Evolutionary conservation across 164 flowering plant genomes (phyloP), one percentile per base, ranked within the genome.

Genomic region (Tinospora cordifolia): DNA sequence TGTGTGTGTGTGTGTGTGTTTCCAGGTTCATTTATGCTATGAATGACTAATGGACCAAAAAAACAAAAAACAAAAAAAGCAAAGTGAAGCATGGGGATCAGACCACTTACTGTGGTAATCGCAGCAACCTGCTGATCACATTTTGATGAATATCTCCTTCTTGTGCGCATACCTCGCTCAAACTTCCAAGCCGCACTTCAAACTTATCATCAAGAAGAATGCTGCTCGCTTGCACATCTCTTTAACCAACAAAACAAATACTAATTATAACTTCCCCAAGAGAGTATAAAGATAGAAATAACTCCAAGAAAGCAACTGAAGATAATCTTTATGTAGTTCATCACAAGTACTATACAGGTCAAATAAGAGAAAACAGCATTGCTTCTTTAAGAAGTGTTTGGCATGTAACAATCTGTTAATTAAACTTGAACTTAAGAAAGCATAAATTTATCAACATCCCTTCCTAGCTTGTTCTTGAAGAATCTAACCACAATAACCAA

Each of bases 221-320:
- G 78, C 96, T 93, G 81, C 98, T 91, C 21, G 97, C 97, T 89
- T 95, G 99, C 72, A 95, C 85, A 87, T 95, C 98, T 81, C 99
- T 95, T 41, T 70, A 78, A 72, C 25, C 63, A 79, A 38, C 41
- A 64, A 71, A 11, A 71, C 34, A 12, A 39, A 70, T 17, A 40
- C 0, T 38, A 2, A n/a, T 72, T 76, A 36, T 77, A 22, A 67
- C 24, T 75, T 68, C 71, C 70, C 41, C 30, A 41, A 72, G 57
- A n/a, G 21, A 19, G 21, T 51, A 51, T 6, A 36, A 26, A 17
- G 22, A 14, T 21, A 25, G 12, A 62, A 15, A 24, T 47, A 67
- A 2, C 63, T 68, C 40, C 6, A 74, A 47, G 13, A 66, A 63
- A 14, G 59, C 40, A 60, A 69, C 3, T 24, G 2, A 70, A 62